phyloP scores from a whole-genome alignment of 2,329 filamentous ascomycete species.

The Penicillium carneum region DNA sequence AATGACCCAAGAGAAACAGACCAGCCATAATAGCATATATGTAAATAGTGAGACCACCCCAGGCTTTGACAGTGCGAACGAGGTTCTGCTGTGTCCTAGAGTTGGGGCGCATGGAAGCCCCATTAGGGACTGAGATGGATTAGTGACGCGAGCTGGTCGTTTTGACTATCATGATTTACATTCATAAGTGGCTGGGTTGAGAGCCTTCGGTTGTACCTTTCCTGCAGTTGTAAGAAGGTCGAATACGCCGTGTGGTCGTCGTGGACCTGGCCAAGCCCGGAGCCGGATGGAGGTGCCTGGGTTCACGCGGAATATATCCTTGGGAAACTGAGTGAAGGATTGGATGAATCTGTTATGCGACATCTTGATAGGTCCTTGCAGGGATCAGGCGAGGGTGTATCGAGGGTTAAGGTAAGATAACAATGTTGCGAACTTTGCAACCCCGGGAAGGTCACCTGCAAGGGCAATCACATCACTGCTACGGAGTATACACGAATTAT shows the following conservation, averaged over 20 bases:
- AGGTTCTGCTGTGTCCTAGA: neutral
- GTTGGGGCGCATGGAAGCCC: neutral
- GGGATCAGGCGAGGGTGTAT: neutral
- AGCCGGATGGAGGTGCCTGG: neutral
- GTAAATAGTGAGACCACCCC: neutral
- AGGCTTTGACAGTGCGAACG: neutral
- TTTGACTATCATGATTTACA: neutral
- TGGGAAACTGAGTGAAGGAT: neutral
- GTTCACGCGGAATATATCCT: neutral
- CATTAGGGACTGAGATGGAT: neutral
- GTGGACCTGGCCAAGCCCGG: neutral
- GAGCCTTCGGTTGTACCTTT: neutral
- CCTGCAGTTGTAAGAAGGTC: neutral
- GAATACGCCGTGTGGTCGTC: neutral
- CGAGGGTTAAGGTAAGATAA: too few relatives aligned
- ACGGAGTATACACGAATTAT: too few relatives aligned
- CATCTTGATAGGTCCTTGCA: neutral
- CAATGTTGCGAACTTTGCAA: too few relatives aligned
- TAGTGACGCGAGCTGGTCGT: too few relatives aligned
- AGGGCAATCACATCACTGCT: too few relatives aligned
- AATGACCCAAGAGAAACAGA: neutral
- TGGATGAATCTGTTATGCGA: neutral
- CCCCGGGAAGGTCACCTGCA: too few relatives aligned
- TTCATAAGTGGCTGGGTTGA: neutral
- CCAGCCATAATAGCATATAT: neutral